Percentiles rank a stretch among this genome's conserved stretches.
Conservation (phyloP, 768 basidiomycete species). For the Hygrocybe punicea region DNA sequence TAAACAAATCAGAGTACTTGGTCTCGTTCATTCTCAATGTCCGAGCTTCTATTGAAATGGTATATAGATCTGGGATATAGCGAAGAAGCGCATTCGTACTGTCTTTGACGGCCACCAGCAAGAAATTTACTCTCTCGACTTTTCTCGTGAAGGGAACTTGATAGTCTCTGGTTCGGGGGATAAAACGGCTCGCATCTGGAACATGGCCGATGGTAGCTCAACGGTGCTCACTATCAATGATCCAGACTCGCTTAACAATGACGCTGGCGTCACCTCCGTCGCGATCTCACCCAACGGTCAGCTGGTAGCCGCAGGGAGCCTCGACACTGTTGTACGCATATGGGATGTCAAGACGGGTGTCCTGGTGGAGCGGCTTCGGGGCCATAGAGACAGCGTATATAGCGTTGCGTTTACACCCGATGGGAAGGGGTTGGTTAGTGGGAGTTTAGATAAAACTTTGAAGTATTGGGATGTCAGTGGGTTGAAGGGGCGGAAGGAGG, state of each 20-base stretch:
- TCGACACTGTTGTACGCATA: constrained; percentile 63
- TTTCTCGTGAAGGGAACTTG: constrained; percentile 68
- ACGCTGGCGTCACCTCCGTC: constrained; percentile 72
- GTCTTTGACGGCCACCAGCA: constrained; percentile 82
- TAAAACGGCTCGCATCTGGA: constrained; percentile 33
- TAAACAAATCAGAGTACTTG: constrained; percentile 77
- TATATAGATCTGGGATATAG: constrained; percentile 84
- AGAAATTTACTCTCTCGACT: constrained; percentile 92
- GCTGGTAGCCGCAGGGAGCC: constrained; percentile 46
- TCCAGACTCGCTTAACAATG: constrained; percentile 41
- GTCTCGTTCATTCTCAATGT: constrained; percentile 1
- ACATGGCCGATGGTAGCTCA: constrained; percentile 26
- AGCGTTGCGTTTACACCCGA: constrained; percentile 91
- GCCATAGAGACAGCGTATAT: constrained; percentile 84
- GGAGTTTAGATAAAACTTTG: constrained; percentile 84
- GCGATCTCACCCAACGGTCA: constrained; percentile 73
- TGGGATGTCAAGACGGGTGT: constrained; percentile 59
- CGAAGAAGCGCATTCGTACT: constrained; percentile 64
- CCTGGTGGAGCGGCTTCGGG: constrained; percentile 70
- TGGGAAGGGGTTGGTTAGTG: constrained; percentile 85
- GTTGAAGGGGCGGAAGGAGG: constrained; percentile 50
- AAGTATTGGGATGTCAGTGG: constrained; percentile 85
- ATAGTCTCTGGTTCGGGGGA: constrained; percentile 79
- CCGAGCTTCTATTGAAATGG: constrained; percentile 4
- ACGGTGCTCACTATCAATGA: constrained; percentile 51